phyloP scores from a whole-genome alignment of 1,284 basidiomycete species.

The Coniferiporia weirii region DNA sequence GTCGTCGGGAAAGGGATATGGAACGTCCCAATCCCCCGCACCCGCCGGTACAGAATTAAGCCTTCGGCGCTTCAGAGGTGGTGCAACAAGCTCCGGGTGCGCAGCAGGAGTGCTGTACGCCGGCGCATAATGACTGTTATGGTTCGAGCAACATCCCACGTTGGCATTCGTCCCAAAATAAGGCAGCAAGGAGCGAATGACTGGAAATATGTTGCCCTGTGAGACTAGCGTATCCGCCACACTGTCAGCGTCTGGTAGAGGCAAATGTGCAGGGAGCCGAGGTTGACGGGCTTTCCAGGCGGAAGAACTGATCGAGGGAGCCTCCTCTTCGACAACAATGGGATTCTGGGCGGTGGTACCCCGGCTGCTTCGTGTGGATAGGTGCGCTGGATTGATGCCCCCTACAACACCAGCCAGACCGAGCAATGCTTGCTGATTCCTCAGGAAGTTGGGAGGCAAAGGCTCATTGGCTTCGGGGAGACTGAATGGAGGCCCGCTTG shows the following conservation, averaged over 20 bases:
- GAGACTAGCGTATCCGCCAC: constrained; percentile 52
- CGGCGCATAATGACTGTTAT: constrained; percentile 11
- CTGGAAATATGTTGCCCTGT: constrained; percentile 62
- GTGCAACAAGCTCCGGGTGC: constrained; percentile 22
- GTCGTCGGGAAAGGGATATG: constrained; percentile 64
- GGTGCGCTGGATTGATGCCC: constrained; percentile 52
- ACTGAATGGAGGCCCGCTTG: constrained; percentile 42
- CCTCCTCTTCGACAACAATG: constrained; percentile 60
- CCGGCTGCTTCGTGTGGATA: constrained; percentile 36
- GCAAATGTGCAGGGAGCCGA: constrained; percentile 32
- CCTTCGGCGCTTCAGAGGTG: constrained; percentile 51
- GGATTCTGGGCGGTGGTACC: constrained; percentile 57
- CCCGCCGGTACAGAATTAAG: constrained; percentile 66
- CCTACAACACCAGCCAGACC: constrained; percentile 66
- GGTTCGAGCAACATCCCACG: constrained; percentile 9
- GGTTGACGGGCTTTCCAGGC: constrained; percentile 18
- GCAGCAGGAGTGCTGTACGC: constrained; percentile 13
- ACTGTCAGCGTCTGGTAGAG: constrained; percentile 48
- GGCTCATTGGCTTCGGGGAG: constrained; percentile 56
- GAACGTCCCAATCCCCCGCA: constrained; percentile 73
- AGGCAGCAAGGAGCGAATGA: constrained; percentile 30
- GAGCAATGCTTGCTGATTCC: constrained; percentile 63
- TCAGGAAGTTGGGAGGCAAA: constrained; percentile 62
- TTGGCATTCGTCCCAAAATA: constrained; percentile 6
- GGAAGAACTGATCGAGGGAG: constrained; percentile 27